Evolutionary conservation across 257 asterid species (phyloP).

Genomic region (Scutellaria galericulata): DNA sequence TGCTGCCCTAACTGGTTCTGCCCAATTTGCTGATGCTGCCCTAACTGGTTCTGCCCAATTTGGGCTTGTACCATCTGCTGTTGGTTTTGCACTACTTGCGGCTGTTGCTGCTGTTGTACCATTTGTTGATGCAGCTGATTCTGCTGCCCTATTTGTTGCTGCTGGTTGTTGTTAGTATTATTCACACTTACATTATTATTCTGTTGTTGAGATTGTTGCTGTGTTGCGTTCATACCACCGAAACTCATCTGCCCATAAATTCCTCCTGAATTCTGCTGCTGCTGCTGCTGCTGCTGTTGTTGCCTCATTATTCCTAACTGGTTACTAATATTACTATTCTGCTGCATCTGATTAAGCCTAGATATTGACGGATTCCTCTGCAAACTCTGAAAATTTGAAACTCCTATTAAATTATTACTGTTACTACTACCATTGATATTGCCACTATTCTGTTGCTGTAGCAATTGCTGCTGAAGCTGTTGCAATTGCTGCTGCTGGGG

Average conservation of each 20-base stretch:
- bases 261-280: slow-evolving; percentile 33
- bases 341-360: slow-evolving; percentile 75
- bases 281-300: slow-evolving; percentile 37
- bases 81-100: slow-evolving; percentile 35
- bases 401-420: slow-evolving; percentile 53
- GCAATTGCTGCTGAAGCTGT: slow-evolving; percentile 59
- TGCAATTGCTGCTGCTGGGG: slow-evolving; percentile 57
- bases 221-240: slow-evolving; percentile 52
- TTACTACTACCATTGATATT: slow-evolving; percentile 37
- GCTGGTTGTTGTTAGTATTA: slow-evolving; percentile 40
- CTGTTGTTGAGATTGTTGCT: slow-evolving; percentile 47
- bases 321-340: slow-evolving; percentile 50
- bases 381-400: slow-evolving; percentile 60
- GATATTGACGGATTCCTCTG: slow-evolving; percentile 75
- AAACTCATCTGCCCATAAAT: slow-evolving; percentile 82
- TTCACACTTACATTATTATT: slow-evolving; percentile 25
- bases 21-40: slow-evolving; percentile 45
- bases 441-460: slow-evolving; percentile 48
- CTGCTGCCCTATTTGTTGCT: slow-evolving; percentile 54
- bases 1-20: slow-evolving; percentile 51
- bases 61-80: slow-evolving; percentile 26
- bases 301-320: slow-evolving; percentile 58
- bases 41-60: slow-evolving; percentile 19
- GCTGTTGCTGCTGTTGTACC: slow-evolving; percentile 40
- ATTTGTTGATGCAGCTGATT: slow-evolving; percentile 42